Percentiles rank a stretch among this genome's conserved stretches.
Conservation (phyloP, 148 eudicot genomes). For the Chenopodium formosanum region DNA sequence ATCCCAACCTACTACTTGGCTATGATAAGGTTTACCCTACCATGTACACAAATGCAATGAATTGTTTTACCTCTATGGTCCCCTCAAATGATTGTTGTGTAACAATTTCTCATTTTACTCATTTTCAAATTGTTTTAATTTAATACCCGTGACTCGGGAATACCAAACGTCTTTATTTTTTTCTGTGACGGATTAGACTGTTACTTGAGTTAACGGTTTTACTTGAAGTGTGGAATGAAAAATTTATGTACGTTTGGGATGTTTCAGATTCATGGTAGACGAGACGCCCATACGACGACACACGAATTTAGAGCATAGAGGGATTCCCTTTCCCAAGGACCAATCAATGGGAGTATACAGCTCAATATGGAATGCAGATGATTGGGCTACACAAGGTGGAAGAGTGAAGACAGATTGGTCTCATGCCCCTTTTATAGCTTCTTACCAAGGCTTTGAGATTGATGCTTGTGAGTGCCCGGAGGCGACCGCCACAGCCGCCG, state of each 20-base stretch:
- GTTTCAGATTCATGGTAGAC: constrained; percentile 62
- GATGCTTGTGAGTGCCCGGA: constrained; percentile 62
- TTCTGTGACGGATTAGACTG: too few relatives aligned
- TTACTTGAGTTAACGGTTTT: too few relatives aligned
- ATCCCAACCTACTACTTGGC: not conserved
- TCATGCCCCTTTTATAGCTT: constrained; percentile 74
- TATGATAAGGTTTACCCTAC: not conserved
- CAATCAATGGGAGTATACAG: constrained; percentile 89
- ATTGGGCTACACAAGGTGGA: constrained; percentile 94
- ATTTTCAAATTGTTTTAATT: too few relatives aligned
- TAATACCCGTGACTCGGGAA: too few relatives aligned
- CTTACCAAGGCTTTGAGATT: constrained; percentile 67
- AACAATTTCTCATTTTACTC: not conserved
- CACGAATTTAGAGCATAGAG: constrained; percentile 69
- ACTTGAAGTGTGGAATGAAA: too few relatives aligned
- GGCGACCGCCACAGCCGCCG: constrained; percentile 34
- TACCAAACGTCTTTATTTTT: too few relatives aligned
- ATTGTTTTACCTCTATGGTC: not conserved
- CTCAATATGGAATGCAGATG: constrained; percentile 89
- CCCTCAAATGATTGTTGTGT: not conserved
- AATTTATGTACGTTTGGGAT: not conserved
- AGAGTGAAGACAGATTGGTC: constrained; percentile 75
- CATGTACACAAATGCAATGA: not conserved
- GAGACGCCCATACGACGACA: constrained; percentile 76
- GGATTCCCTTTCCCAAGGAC: constrained; percentile 74